phyloP scores from a whole-genome alignment of 2,329 filamentous ascomycete species.

The Metarhizium album region DNA sequence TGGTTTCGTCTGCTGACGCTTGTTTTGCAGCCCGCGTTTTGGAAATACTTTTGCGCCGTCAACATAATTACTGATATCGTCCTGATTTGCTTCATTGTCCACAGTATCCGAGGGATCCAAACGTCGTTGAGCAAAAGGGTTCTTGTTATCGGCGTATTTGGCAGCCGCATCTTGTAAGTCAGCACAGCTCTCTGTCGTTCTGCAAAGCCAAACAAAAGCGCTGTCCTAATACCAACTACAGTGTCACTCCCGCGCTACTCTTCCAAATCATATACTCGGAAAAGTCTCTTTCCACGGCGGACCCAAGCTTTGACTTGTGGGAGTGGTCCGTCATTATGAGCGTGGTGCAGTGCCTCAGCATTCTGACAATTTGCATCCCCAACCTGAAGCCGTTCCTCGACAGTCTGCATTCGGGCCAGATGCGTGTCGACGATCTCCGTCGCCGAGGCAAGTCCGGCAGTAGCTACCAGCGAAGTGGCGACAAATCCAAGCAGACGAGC shows the following conservation, averaged over 20 bases:
- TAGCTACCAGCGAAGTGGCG: slow-evolving; percentile 9
- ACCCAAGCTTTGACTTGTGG: slow-evolving; percentile 16
- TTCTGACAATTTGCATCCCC: slow-evolving; percentile 17
- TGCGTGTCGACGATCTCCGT: slow-evolving; percentile 18
- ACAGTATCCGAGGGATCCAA: slow-evolving; percentile 18
- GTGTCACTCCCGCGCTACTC: slow-evolving; percentile 17
- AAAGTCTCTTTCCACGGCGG: slow-evolving; percentile 12
- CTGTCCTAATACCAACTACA: not conserved
- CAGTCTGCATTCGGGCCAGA: slow-evolving; percentile 18
- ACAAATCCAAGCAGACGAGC: slow-evolving; percentile 12
- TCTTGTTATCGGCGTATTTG: slow-evolving; percentile 19
- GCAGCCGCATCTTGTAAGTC: slow-evolving; percentile 19
- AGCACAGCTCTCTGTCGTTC: not conserved
- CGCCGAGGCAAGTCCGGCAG: slow-evolving; percentile 16
- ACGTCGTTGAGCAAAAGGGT: slow-evolving; percentile 17
- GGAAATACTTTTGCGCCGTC: slow-evolving; percentile 17
- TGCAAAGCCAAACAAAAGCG: not conserved
- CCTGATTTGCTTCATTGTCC: slow-evolving; percentile 16
- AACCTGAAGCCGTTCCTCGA: slow-evolving; percentile 21
- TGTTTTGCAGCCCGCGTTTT: slow-evolving; percentile 13
- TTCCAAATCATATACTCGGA: slow-evolving; percentile 17
- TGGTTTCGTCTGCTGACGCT: slow-evolving; percentile 9
- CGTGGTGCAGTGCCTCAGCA: slow-evolving; percentile 18
- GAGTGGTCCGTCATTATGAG: slow-evolving; percentile 13
- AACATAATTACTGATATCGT: slow-evolving; percentile 20